Conservation (phyloP, 2,329 filamentous ascomycete species). For the Diaporthe sp. region DNA sequence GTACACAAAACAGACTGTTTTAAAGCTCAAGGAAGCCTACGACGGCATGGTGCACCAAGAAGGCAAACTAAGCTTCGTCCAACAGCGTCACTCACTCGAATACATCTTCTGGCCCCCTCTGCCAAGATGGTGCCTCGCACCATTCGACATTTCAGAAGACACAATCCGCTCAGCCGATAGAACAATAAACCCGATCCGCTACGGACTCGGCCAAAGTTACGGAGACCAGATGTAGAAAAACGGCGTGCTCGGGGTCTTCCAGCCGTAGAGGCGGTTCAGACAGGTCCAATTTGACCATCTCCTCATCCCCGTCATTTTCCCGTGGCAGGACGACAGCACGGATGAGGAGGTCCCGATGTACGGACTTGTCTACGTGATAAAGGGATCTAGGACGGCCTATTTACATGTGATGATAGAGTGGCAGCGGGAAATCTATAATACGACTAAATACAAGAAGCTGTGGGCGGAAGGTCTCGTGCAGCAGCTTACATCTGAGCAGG, state of each 20-base stretch:
- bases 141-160: background rate
- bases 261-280: background rate
- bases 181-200: background rate
- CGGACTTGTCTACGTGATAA: background rate
- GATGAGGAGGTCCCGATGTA: slow-evolving; percentile 10
- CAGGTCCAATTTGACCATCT: slow-evolving; percentile 16
- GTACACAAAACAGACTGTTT: background rate
- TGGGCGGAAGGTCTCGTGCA: slow-evolving; percentile 3
- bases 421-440: background rate
- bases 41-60: background rate
- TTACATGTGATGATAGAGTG: slow-evolving; percentile 21
- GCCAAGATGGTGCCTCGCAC: slow-evolving; percentile 3
- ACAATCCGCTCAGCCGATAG: background rate
- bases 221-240: slow-evolving; percentile 7
- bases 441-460: background rate
- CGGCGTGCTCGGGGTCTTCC: slow-evolving; percentile 5
- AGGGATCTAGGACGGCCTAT: background rate
- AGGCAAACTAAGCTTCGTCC: slow-evolving; percentile 12
- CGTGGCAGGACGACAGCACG: slow-evolving; percentile 10
- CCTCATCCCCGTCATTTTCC: background rate
- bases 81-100: background rate
- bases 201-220: background rate
- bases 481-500: background rate
- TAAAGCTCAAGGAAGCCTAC: background rate
- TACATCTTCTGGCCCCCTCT: slow-evolving; percentile 19